Evolutionary conservation across 805 yeast genomes (phyloP).

Genomic region (Suhomyces sp.): DNA sequence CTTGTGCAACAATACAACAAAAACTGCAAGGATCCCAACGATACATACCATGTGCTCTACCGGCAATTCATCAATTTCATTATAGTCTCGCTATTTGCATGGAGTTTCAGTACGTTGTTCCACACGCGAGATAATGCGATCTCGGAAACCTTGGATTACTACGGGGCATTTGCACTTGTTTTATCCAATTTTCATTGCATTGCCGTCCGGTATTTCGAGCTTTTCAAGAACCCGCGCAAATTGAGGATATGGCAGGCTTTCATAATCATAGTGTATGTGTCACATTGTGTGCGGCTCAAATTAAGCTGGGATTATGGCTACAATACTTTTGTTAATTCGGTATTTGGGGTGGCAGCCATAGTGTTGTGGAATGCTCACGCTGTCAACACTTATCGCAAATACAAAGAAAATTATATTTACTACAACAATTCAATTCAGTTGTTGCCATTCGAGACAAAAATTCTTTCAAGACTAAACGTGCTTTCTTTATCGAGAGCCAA

Average conservation of each 20-base stretch:
- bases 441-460: slow-evolving; percentile 37
- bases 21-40: slow-evolving; percentile 10
- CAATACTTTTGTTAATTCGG: slow-evolving; percentile 30
- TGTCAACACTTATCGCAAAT: slow-evolving; percentile 15
- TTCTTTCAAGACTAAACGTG: slow-evolving; percentile 30
- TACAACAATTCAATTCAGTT: slow-evolving; percentile 37
- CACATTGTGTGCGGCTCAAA: slow-evolving; percentile 28
- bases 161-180: slow-evolving; percentile 40
- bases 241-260: slow-evolving; percentile 17
- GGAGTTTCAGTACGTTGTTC: slow-evolving; percentile 37
- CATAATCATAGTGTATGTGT: slow-evolving; percentile 17
- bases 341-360: slow-evolving; percentile 29
- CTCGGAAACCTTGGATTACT: slow-evolving; percentile 42
- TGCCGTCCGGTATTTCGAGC: slow-evolving; percentile 27
- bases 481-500: slow-evolving; percentile 24
- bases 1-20: slow-evolving; percentile 25
- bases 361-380: slow-evolving; percentile 36
- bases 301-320: slow-evolving; percentile 40
- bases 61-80: slow-evolving; percentile 29
- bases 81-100: slow-evolving; percentile 30
- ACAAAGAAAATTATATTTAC: slow-evolving; percentile 13
- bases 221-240: slow-evolving; percentile 16
- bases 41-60: slow-evolving; percentile 22
- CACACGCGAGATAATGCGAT: slow-evolving; percentile 36
- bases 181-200: slow-evolving; percentile 36